These are phyloP conservation scores for Candida coquimbonensis DNA, from an alignment of 805 yeast species.

Conservation along the genomic window DNA sequence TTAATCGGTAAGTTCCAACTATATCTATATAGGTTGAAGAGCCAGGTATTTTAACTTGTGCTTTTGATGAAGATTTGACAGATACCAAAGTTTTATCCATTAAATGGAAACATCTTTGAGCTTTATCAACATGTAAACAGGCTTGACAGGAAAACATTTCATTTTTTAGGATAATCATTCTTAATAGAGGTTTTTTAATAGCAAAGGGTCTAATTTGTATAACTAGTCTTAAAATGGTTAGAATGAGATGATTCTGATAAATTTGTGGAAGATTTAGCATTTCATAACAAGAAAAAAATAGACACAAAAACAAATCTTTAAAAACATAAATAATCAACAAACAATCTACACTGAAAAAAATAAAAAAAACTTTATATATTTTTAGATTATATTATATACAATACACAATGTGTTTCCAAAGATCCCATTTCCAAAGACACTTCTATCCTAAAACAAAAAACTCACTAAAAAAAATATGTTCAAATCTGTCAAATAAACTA, in stretches of 20 bases:
- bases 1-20: conserved; percentile 2
- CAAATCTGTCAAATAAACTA: background rate
- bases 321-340: background rate
- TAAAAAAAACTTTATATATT: background rate
- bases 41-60: background rate
- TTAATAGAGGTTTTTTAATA: background rate
- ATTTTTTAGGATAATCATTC: conserved; percentile 9
- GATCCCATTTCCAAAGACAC: conserved; percentile 5
- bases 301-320: background rate
- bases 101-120: conserved; percentile 7
- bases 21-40: background rate
- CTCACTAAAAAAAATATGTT: background rate
- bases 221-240: background rate
- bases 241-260: too few species aligned
- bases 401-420: conserved; percentile 1
- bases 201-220: background rate
- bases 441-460: conserved; percentile 2
- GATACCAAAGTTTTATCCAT: background rate
- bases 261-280: too few species aligned
- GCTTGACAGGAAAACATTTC: conserved; percentile 6
- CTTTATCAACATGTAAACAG: background rate
- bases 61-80: conserved; percentile 3
- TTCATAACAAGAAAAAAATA: background rate
- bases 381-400: background rate
- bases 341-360: background rate